A percentile compares a stretch with the other conserved stretches of the same genome.
Evolutionary conservation across 306 rosid species (phyloP).

Genomic region (Fragaria ananassa): DNA sequence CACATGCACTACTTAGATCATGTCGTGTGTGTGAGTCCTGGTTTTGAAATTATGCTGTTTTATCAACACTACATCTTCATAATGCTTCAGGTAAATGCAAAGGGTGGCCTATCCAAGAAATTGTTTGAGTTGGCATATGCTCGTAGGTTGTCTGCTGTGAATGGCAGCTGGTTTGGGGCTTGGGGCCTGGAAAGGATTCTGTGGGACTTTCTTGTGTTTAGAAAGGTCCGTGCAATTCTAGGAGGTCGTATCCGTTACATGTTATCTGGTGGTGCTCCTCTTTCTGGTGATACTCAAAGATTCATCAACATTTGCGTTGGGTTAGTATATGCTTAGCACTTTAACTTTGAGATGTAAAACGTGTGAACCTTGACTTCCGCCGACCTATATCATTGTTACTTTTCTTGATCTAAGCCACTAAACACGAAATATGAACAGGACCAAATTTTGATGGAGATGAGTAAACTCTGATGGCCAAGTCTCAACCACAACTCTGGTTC

Average conservation of each 20-base stretch:
- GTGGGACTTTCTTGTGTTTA: constrained; percentile 79
- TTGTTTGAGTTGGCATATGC: constrained; percentile 85
- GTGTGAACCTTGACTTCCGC: constrained; percentile 1
- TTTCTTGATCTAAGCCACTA: constrained; percentile 4
- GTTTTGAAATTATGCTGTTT: constrained; percentile 12
- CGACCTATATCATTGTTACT: neutral
- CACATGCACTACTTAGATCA: neutral
- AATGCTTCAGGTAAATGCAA: constrained; percentile 61
- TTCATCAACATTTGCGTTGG: constrained; percentile 96
- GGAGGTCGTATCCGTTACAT: constrained; percentile 87
- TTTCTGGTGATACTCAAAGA: constrained; percentile 85
- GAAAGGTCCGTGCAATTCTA: constrained; percentile 75
- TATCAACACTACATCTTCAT: constrained; percentile 25
- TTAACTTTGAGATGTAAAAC: neutral
- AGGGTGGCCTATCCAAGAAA: constrained; percentile 73
- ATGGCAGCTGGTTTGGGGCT: constrained; percentile 97
- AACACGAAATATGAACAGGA: neutral
- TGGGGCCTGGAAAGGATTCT: constrained; percentile 81
- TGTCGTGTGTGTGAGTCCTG: neutral
- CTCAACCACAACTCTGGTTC: neutral
- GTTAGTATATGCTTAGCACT: constrained; percentile 38
- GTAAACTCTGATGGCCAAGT: neutral
- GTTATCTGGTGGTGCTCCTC: constrained; percentile 98
- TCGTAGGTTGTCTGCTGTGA: constrained; percentile 75
- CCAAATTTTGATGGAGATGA: neutral